Evolutionary conservation across 2,329 filamentous ascomycete genomes (phyloP), one percentile per base, ranked within the genome.

Genomic region (Ceratocystis papillata): DNA sequence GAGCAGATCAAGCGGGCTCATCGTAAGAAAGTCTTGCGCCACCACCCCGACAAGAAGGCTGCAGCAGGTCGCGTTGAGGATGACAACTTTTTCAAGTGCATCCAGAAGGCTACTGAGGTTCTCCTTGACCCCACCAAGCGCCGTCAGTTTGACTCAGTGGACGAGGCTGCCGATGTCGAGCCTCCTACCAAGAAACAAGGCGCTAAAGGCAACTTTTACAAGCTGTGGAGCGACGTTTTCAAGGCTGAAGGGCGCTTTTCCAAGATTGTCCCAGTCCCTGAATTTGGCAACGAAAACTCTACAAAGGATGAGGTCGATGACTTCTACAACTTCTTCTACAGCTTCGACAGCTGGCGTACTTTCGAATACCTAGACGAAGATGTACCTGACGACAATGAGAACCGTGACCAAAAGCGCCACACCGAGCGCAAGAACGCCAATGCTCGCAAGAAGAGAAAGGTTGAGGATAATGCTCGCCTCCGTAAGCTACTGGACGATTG

Each of bases 281-380:
- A 82, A 72, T 86, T 99, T 67, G 94, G 94, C 69, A 83, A 90
- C 73, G 89, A 90, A 70, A 88, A 95, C 70, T 87, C 89, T 73
- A 84, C 84, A 72, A 89, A 92, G 78, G 89, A 95, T 74, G 87
- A 96, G 7, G 94, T 99, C 60, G 92, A 97, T 74, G 80, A 81
- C 65, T 99, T 99, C 78, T 99, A 99, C 84, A 96, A 99, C 83
- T 99, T 97, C 82, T 99, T 89, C 87, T 99, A 97, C 83, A 95
- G 93, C 83, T 96, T 99, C 73, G 94, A 99, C 82, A 94, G 88
- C 77, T 99, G 94, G 94, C 84, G 94, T 69, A 87, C 89, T 2
- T 99, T 99, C 73, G 94, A 99, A 79, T 99, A 99, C 78, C 88
- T 96, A 68, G 94, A 99, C 74, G 94, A 99, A 81, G 94, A 99